Conservation (phyloP, 108 stramenopile genomes). For the Mediolabrus comicus region DNA sequence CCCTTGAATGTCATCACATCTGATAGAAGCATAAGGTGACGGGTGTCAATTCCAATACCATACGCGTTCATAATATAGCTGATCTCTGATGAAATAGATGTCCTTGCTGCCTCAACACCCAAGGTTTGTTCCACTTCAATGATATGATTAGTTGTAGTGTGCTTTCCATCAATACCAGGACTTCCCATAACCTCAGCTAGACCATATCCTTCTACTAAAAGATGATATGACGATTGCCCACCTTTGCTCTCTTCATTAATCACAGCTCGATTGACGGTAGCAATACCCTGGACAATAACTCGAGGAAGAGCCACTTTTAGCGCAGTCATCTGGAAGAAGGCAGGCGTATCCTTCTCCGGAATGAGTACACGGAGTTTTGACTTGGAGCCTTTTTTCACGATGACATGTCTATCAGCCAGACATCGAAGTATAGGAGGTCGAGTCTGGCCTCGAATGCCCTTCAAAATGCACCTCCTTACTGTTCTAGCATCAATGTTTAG, state of each 20-base stretch:
- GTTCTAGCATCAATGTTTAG: conserved; percentile 82
- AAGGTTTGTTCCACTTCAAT: conserved; percentile 92
- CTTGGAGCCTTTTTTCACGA: conserved; percentile 65
- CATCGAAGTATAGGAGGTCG: conserved; percentile 74
- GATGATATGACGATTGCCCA: conserved; percentile 76
- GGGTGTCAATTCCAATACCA: conserved; percentile 95
- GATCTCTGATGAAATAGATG: conserved; percentile 91
- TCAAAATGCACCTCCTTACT: conserved; percentile 81
- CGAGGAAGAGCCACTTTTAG: conserved; percentile 88
- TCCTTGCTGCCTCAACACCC: conserved; percentile 97
- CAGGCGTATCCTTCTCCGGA: conserved; percentile 67
- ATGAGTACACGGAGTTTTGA: conserved; percentile 83
- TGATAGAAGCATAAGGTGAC: conserved; percentile 93
- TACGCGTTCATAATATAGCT: conserved; percentile 95
- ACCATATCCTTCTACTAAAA: conserved; percentile 97
- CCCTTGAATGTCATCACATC: conserved; percentile 99
- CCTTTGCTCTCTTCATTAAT: conserved; percentile 92
- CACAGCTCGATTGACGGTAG: conserved; percentile 93
- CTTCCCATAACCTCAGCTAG: conserved; percentile 94
- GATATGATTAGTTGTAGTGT: conserved; percentile 95
- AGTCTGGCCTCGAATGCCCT: conserved; percentile 66
- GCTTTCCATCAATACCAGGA: conserved; percentile 90
- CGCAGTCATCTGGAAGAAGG: conserved; percentile 90
- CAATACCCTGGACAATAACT: conserved; percentile 96
- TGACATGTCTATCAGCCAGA: conserved; percentile 73